phyloP scores from a whole-genome alignment of 208 protist genomes.

The Porcisia deanei region DNA sequence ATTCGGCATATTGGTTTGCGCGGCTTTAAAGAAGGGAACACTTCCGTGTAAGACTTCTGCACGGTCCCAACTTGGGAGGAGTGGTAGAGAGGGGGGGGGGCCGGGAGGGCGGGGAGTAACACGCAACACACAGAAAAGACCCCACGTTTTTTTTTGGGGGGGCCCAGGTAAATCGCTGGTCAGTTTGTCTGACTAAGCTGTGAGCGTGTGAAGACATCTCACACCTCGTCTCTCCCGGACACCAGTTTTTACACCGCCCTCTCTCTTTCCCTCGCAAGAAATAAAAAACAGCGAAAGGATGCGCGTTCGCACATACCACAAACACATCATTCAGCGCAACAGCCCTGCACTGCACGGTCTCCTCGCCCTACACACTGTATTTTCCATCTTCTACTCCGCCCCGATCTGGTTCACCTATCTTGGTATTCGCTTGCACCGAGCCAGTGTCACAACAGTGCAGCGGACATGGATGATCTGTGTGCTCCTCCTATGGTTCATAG shows the following conservation, averaged over 20 bases:
- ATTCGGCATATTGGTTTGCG: too few species aligned
- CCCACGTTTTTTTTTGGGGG: too few species aligned
- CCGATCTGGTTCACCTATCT: slow-evolving; percentile 57
- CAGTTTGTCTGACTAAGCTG: too few species aligned
- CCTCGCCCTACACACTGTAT: slow-evolving; percentile 43
- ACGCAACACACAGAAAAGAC: too few species aligned
- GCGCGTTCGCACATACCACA: slow-evolving; percentile 76
- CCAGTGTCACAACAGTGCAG: slow-evolving; percentile 19
- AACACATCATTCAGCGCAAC: slow-evolving; percentile 49
- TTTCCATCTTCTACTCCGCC: slow-evolving; percentile 55
- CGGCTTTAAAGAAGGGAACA: too few species aligned
- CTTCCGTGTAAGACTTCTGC: too few species aligned
- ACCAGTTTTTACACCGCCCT: neutral
- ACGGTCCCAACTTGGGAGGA: too few species aligned
- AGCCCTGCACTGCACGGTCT: slow-evolving; percentile 56
- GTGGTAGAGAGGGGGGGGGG: too few species aligned
- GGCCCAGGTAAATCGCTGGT: too few species aligned
- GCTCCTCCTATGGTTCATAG: slow-evolving; percentile 47
- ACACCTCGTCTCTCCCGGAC: too few species aligned
- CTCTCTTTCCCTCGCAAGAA: neutral
- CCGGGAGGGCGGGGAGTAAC: too few species aligned
- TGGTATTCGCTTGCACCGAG: slow-evolving; percentile 32
- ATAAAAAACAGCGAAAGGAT: slow-evolving; percentile 7
- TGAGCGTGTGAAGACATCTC: too few species aligned
- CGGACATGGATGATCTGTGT: slow-evolving; percentile 49